Conservation (phyloP, 345 rosid species). For the Pugionium cornutum region DNA sequence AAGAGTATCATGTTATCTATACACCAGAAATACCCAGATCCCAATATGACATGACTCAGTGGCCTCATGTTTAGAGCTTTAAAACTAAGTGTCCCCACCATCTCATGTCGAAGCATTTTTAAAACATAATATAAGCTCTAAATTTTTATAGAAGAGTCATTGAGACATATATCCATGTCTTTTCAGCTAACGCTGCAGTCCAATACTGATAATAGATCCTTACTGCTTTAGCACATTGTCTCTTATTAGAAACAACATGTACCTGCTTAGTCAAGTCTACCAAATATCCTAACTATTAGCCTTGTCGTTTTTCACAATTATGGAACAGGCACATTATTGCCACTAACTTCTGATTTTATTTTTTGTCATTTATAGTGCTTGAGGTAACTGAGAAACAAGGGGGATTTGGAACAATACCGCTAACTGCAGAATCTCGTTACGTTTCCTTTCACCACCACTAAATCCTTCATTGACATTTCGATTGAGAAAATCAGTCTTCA, state of each 20-base stretch:
- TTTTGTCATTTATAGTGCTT: constrained; percentile 8
- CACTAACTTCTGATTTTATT: constrained; percentile 5
- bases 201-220: constrained; percentile 5
- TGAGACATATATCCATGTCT: neutral
- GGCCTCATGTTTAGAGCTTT: neutral
- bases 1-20: neutral
- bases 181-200: constrained; percentile 15
- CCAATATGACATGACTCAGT: neutral
- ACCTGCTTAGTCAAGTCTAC: constrained; percentile 1
- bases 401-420: constrained; percentile 54
- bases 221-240: neutral
- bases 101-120: neutral
- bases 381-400: constrained; percentile 8
- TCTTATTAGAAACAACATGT: neutral
- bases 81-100: neutral
- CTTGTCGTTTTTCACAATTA: neutral
- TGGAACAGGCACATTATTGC: constrained; percentile 8
- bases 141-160: neutral
- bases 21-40: neutral
- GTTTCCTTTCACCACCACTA: constrained; percentile 98
- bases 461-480: constrained; percentile 99
- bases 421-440: constrained; percentile 91
- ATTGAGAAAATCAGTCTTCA: constrained; percentile 87
- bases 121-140: no score
- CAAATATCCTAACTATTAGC: constrained; percentile 1